These are phyloP conservation scores for Aspergillus asperescens DNA, from an alignment of 495 filamentous ascomycete genomes.

Conservation along the genomic window DNA sequence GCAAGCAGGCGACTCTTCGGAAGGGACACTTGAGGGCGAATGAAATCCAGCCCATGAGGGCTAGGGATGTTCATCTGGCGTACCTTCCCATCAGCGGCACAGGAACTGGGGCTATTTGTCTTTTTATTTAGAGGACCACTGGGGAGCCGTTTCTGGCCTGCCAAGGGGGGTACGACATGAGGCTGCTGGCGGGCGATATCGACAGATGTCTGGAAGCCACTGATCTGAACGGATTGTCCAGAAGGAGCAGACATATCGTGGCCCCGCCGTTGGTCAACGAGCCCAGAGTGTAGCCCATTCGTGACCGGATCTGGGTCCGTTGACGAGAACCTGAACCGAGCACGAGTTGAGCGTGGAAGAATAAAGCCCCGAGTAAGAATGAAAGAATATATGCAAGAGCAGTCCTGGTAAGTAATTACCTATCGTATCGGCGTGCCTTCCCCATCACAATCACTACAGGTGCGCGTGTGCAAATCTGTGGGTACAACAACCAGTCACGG, in stretches of 20 bases:
- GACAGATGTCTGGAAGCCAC: slow-evolving; percentile 44
- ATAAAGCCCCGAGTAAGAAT: not conserved
- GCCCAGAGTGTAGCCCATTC: not conserved
- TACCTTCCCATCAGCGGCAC: not conserved
- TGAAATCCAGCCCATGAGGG: slow-evolving; percentile 12
- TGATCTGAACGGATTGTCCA: slow-evolving; percentile 29
- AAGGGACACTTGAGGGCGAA: slow-evolving; percentile 19
- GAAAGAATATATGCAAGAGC: not conserved
- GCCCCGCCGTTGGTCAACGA: not conserved
- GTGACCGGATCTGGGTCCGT: not conserved
- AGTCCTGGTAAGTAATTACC: not conserved
- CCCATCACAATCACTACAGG: too few relatives aligned
- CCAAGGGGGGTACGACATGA: slow-evolving; percentile 34
- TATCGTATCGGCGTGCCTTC: not conserved
- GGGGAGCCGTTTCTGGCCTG: slow-evolving; percentile 40
- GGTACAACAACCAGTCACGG: not conserved
- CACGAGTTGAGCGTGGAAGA: not conserved
- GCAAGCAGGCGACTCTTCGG: slow-evolving; percentile 32
- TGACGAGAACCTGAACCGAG: not conserved
- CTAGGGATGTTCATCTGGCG: slow-evolving; percentile 9
- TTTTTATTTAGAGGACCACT: slow-evolving; percentile 12
- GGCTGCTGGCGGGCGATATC: slow-evolving; percentile 40
- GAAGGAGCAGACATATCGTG: slow-evolving; percentile 27
- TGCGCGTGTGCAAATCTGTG: not conserved
- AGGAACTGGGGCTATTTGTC: slow-evolving; percentile 8